These are phyloP conservation scores for Trichoderma orchidacearum DNA, from an alignment of 495 filamentous ascomycete species.

Conservation along the genomic window DNA sequence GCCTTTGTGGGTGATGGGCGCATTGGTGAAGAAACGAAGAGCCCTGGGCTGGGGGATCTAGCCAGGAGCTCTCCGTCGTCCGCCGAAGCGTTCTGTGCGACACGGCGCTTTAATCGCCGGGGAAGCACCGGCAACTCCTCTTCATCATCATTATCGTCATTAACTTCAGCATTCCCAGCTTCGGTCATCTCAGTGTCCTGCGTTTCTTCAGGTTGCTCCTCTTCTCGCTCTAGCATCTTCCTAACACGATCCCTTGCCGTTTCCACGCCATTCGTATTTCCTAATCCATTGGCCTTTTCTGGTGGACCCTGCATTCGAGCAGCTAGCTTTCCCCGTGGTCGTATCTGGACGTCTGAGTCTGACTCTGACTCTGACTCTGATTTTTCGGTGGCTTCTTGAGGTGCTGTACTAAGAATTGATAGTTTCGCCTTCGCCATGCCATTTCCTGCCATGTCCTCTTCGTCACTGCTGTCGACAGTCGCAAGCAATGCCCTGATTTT, in stretches of 20 bases:
- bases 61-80: background rate
- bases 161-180: constrained; percentile 8
- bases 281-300: background rate
- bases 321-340: constrained; percentile 59
- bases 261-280: constrained; percentile 6
- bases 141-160: constrained; percentile 13
- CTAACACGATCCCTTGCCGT: constrained; percentile 16
- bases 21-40: constrained; percentile 28
- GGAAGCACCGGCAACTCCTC: constrained; percentile 13
- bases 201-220: constrained; percentile 2
- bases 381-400: background rate
- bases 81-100: background rate
- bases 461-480: constrained; percentile 35
- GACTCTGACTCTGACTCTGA: background rate
- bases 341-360: constrained; percentile 24
- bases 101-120: constrained; percentile 17
- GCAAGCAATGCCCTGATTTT: constrained; percentile 61
- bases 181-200: constrained; percentile 10
- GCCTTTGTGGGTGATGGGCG: constrained; percentile 7
- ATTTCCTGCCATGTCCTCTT: constrained; percentile 30
- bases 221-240: constrained; percentile 9
- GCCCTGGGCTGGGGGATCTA: background rate
- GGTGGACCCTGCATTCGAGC: constrained; percentile 43
- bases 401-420: background rate
- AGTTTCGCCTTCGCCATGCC: background rate